Percentiles rank a stretch among this genome's conserved stretches.
Conservation (phyloP, 768 basidiomycete genomes). For the Hemileccinum rubropunctum region DNA sequence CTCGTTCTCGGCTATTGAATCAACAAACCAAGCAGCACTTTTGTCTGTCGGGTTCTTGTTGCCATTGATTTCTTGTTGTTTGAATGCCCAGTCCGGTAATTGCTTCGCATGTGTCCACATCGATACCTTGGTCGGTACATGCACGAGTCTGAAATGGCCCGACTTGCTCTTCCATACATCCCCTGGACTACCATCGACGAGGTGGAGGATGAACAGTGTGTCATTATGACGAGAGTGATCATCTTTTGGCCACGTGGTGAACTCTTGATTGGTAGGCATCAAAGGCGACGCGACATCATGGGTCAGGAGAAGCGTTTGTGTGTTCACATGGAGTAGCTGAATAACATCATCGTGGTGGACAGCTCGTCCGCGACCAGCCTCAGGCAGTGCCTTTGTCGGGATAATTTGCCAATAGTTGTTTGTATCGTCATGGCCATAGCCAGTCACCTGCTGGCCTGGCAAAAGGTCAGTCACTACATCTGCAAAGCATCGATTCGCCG, state of each 20-base stretch:
- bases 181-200: constrained; percentile 72
- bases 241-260: constrained; percentile 87
- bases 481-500: not conserved
- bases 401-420: constrained; percentile 97
- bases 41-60: constrained; percentile 88
- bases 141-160: constrained; percentile 87
- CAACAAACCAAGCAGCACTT: constrained; percentile 84
- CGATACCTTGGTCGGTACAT: constrained; percentile 85
- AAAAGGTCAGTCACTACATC: not conserved
- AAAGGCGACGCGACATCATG: constrained; percentile 97
- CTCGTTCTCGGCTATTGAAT: constrained; percentile 74
- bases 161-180: constrained; percentile 93
- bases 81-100: constrained; percentile 95
- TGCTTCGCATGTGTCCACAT: constrained; percentile 89
- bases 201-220: constrained; percentile 77
- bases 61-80: constrained; percentile 97
- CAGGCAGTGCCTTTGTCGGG: constrained; percentile 92
- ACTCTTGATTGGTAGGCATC: constrained; percentile 98
- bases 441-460: constrained; percentile 92
- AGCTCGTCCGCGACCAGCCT: constrained; percentile 88
- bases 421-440: constrained; percentile 88
- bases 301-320: constrained; percentile 79
- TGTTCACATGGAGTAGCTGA: constrained; percentile 85
- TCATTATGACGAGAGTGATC: constrained; percentile 80
- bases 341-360: constrained; percentile 88